A percentile compares a stretch with the other conserved stretches of the same genome.
Conservation (phyloP, 2,329 filamentous ascomycete species). For the Fusarium ramigenum region DNA sequence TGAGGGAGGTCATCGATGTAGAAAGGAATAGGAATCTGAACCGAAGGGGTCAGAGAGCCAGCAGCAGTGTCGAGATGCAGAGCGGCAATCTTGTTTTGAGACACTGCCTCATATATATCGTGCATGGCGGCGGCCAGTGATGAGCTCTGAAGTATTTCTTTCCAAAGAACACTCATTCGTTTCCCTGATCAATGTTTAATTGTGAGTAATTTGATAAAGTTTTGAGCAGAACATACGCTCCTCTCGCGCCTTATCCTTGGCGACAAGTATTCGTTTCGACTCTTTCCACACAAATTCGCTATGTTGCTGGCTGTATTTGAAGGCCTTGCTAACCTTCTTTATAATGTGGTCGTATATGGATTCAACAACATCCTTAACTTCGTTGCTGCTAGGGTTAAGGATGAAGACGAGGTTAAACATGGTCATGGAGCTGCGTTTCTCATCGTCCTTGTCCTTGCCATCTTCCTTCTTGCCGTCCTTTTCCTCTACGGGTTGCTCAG, state of each 20-base stretch:
- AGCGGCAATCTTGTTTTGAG: conserved; percentile 85
- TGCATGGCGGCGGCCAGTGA: conserved; percentile 85
- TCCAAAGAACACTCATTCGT: conserved; percentile 75
- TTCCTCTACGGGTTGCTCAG: conserved; percentile 42
- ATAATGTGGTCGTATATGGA: conserved; percentile 86
- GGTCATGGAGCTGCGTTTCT: conserved; percentile 78
- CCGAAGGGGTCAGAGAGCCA: conserved; percentile 67
- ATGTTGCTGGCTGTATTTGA: conserved; percentile 91
- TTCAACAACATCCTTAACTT: conserved; percentile 79
- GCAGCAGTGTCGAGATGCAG: conserved; percentile 75
- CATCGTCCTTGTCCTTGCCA: conserved; percentile 56
- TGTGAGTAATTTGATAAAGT: background rate
- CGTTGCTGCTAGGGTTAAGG: conserved; percentile 79
- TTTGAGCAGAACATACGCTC: conserved; percentile 55
- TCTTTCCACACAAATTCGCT: conserved; percentile 93
- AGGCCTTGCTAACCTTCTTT: conserved; percentile 90
- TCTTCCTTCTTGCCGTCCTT: conserved; percentile 43
- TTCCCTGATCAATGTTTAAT: conserved; percentile 51
- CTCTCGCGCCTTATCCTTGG: conserved; percentile 86
- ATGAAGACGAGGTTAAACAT: conserved; percentile 99
- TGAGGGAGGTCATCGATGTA: conserved; percentile 79
- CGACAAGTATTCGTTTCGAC: conserved; percentile 79
- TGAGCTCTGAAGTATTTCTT: conserved; percentile 74
- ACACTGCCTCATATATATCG: conserved; percentile 83
- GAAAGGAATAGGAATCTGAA: conserved; percentile 71